These are phyloP conservation scores for Verticillium klebahnii DNA, from an alignment of 2,329 filamentous ascomycete genomes.

Conservation along the genomic window DNA sequence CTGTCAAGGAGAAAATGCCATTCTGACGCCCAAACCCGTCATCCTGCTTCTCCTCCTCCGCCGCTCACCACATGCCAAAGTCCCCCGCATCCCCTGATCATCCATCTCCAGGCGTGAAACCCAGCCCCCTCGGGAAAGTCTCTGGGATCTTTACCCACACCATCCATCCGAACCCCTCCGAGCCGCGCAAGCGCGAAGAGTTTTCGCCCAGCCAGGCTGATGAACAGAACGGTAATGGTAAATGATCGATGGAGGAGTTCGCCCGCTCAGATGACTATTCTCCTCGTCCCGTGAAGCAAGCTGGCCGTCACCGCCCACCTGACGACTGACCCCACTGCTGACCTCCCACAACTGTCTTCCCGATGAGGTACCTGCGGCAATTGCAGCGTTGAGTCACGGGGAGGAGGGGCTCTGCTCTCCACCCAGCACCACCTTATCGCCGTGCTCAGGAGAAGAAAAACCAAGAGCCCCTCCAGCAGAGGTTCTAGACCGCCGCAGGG, in stretches of 20 bases:
- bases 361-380: neutral
- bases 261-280: no score
- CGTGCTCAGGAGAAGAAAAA: neutral
- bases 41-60: neutral
- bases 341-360: neutral
- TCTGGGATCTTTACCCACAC: neutral
- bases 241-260: no score
- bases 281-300: no score
- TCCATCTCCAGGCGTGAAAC: neutral
- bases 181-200: neutral
- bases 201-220: neutral
- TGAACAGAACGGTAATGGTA: neutral
- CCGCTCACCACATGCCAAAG: neutral
- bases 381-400: neutral
- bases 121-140: neutral
- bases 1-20: neutral
- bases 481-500: neutral
- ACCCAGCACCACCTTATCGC: neutral
- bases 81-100: neutral
- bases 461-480: neutral
- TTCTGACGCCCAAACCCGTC: neutral
- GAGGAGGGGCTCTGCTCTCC: neutral
- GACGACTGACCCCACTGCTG: neutral
- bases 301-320: neutral
- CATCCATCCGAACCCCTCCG: neutral